Evolutionary conservation across 805 yeast genomes (phyloP).

Genomic region (Yamadazyma kitorensis): DNA sequence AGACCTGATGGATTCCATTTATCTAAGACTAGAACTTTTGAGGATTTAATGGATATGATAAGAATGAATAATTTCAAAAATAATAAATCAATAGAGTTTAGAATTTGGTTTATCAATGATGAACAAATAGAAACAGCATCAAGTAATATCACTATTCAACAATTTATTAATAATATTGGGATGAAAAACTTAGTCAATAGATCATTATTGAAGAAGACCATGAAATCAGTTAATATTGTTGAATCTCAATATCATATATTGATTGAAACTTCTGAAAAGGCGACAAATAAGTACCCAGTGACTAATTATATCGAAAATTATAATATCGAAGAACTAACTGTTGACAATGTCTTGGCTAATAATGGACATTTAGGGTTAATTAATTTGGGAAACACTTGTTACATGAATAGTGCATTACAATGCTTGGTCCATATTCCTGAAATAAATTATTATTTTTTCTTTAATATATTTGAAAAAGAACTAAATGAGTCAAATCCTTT

Average conservation of each 20-base stretch:
- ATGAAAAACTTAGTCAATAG: slow-evolving; percentile 28
- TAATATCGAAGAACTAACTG: slow-evolving; percentile 14
- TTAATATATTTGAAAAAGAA: slow-evolving; percentile 58
- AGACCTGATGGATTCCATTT: slow-evolving; percentile 16
- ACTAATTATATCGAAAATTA: slow-evolving; percentile 17
- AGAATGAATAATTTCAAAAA: slow-evolving; percentile 20
- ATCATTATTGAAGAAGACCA: slow-evolving; percentile 18
- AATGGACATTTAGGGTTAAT: slow-evolving; percentile 56
- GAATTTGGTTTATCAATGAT: slow-evolving; percentile 38
- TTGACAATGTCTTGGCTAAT: slow-evolving; percentile 9
- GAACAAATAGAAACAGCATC: slow-evolving; percentile 22
- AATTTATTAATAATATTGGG: slow-evolving; percentile 25
- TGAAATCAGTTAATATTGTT: slow-evolving; percentile 30
- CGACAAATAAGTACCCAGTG: slow-evolving; percentile 19
- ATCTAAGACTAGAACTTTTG: slow-evolving; percentile 34
- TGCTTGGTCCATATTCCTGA: slow-evolving; percentile 87
- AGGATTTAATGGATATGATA: slow-evolving; percentile 28
- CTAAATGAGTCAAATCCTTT: slow-evolving; percentile 76
- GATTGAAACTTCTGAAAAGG: slow-evolving; percentile 19
- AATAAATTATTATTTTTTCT: slow-evolving; percentile 69
- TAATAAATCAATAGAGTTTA: slow-evolving; percentile 17
- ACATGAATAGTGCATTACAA: slow-evolving; percentile 93
- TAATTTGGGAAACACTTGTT: slow-evolving; percentile 88
- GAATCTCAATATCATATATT: slow-evolving; percentile 15
- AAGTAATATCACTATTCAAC: slow-evolving; percentile 18